phyloP scores from a whole-genome alignment of 2,329 filamentous ascomycete species.

The Penicillium sp. region DNA sequence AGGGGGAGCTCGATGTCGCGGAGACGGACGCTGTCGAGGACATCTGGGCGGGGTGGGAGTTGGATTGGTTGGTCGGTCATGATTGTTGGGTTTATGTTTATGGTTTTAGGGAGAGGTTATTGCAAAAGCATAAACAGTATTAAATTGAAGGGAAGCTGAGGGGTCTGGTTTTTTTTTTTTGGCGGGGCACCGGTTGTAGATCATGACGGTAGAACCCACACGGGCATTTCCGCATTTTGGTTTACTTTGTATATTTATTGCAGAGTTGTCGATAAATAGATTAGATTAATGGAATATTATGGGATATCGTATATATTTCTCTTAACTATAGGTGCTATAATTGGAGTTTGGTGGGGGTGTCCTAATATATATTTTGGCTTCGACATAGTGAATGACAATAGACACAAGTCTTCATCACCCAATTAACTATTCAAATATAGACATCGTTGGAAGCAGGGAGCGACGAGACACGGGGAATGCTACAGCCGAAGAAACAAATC shows the following conservation, averaged over 20 bases:
- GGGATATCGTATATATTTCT: background rate
- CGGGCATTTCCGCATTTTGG: background rate
- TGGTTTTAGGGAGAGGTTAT: background rate
- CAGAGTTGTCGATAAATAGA: background rate
- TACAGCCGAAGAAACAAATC: background rate
- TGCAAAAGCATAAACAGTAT: background rate
- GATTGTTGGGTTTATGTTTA: background rate
- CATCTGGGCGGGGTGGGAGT: conserved; percentile 33
- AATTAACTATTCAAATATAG: background rate
- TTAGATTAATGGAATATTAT: too few relatives aligned
- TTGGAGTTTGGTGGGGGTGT: background rate
- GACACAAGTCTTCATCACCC: background rate
- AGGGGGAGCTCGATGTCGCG: conserved; percentile 47
- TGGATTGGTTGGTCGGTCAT: conserved; percentile 31
- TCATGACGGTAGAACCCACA: conserved; percentile 18
- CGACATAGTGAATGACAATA: background rate
- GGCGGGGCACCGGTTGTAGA: conserved; percentile 20
- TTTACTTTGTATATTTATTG: too few relatives aligned
- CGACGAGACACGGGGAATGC: background rate
- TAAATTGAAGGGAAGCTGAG: conserved; percentile 9
- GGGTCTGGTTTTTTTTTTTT: conserved; percentile 18
- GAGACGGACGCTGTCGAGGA: conserved; percentile 43
- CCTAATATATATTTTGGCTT: background rate
- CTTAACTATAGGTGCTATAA: too few relatives aligned
- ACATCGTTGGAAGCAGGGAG: fast-evolving